phyloP scores from a whole-genome alignment of 805 yeast genomes.

The Kodamaea restingae region DNA sequence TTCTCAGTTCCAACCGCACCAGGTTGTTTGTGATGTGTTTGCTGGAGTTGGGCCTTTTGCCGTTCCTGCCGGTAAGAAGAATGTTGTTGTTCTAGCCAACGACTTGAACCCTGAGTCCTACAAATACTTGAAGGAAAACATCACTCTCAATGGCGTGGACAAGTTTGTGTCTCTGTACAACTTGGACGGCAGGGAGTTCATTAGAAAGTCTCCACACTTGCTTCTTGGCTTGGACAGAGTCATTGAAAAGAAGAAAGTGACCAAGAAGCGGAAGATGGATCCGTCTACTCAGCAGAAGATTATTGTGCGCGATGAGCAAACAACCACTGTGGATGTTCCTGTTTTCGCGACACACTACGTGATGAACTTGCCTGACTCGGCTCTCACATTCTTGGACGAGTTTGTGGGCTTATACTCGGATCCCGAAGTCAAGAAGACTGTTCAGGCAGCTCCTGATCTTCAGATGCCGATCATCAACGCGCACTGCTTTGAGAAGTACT shows the following conservation, averaged over 20 bases:
- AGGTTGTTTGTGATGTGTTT: constrained; percentile 89
- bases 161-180: constrained; percentile 61
- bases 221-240: constrained; percentile 42
- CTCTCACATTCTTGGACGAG: constrained; percentile 74
- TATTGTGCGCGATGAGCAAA: constrained; percentile 16
- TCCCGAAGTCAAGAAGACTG: constrained; percentile 31
- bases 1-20: constrained; percentile 53
- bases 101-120: constrained; percentile 89
- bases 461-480: constrained; percentile 75
- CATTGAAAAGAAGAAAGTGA: constrained; percentile 33
- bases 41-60: constrained; percentile 99
- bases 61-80: constrained; percentile 88
- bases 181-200: constrained; percentile 80
- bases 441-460: constrained; percentile 42
- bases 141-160: constrained; percentile 57
- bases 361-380: constrained; percentile 95
- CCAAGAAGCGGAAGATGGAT: constrained; percentile 35
- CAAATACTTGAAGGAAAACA: constrained; percentile 64
- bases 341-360: constrained; percentile 65
- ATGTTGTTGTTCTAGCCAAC: constrained; percentile 79
- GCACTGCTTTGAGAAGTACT: constrained; percentile 88
- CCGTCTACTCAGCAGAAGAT: constrained; percentile 27
- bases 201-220: constrained; percentile 52
- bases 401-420: constrained; percentile 67
- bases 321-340: constrained; percentile 42